Conservation (phyloP, 2,329 filamentous ascomycete species). For the Madurella mycetomatis region DNA sequence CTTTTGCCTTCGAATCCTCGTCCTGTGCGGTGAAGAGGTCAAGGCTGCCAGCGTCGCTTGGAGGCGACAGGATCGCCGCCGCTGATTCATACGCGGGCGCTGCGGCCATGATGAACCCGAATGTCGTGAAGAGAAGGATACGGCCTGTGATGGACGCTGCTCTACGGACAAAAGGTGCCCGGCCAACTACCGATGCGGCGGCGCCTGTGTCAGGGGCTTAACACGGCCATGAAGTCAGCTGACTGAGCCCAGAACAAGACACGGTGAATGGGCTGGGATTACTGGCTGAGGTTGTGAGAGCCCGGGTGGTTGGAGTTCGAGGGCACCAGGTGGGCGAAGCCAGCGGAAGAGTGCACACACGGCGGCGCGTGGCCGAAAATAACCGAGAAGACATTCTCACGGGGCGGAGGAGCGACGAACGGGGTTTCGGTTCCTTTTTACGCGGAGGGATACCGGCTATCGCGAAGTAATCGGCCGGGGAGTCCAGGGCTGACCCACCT, state of each 20-base stretch:
- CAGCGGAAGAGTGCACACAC: not conserved
- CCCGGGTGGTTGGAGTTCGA: conserved; percentile 10
- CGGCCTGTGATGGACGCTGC: conserved; percentile 44
- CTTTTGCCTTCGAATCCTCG: conserved; percentile 55
- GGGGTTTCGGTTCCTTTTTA: conserved; percentile 1
- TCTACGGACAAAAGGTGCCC: conserved; percentile 41
- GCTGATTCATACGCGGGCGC: conserved; percentile 48
- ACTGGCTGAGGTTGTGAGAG: conserved; percentile 21
- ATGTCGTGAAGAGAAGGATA: conserved; percentile 42
- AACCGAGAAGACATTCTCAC: conserved; percentile 16
- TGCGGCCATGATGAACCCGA: conserved; percentile 55
- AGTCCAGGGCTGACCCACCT: not conserved
- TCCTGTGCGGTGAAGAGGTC: conserved; percentile 57
- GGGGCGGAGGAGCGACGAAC: not conserved
- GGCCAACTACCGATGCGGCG: conserved; percentile 9
- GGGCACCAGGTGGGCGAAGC: not conserved
- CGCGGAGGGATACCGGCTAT: conserved; percentile 4
- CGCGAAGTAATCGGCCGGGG: not conserved
- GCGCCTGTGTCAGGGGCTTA: conserved; percentile 17
- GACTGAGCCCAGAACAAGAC: not conserved
- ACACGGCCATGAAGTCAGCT: not conserved
- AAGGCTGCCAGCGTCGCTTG: conserved; percentile 66
- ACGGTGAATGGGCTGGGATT: not conserved
- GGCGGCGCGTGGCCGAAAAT: conserved; percentile 16
- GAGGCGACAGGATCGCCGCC: conserved; percentile 45